phyloP scores from a whole-genome alignment of 495 filamentous ascomycete genomes.

The Penicillium nucicola region DNA sequence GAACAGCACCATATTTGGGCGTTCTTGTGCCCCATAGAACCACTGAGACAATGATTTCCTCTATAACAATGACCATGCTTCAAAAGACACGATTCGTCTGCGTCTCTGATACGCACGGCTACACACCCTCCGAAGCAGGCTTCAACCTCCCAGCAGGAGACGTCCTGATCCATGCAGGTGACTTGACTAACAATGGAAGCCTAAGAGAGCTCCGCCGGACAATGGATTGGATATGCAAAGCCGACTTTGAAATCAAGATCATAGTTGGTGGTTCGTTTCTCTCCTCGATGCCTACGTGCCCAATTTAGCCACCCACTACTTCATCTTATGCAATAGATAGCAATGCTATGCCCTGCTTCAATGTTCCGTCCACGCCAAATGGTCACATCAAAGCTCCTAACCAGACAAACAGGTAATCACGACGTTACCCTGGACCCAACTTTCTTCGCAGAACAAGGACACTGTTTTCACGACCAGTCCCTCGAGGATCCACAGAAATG shows the following conservation, averaged over 20 bases:
- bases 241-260: conserved; percentile 56
- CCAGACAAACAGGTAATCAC: conserved; percentile 61
- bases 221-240: conserved; percentile 53
- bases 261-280: conserved; percentile 52
- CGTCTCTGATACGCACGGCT: conserved; percentile 60
- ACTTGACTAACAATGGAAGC: conserved; percentile 57
- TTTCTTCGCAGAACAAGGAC: conserved; percentile 58
- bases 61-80: conserved; percentile 13
- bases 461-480: conserved; percentile 56
- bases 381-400: not conserved
- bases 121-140: conserved; percentile 47
- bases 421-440: conserved; percentile 67
- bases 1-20: not conserved
- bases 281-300: conserved; percentile 2
- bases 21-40: not conserved
- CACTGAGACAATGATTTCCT: not conserved
- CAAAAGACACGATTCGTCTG: conserved; percentile 57
- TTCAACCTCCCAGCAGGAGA: conserved; percentile 57
- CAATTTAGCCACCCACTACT: not conserved
- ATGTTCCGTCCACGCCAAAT: not conserved
- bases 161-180: conserved; percentile 60
- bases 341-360: not conserved
- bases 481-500: conserved; percentile 56
- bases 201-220: conserved; percentile 50
- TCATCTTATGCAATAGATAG: not conserved